Evolutionary conservation across 2,329 filamentous ascomycete genomes (phyloP).

Genomic region (Exutisphaerella laricina): DNA sequence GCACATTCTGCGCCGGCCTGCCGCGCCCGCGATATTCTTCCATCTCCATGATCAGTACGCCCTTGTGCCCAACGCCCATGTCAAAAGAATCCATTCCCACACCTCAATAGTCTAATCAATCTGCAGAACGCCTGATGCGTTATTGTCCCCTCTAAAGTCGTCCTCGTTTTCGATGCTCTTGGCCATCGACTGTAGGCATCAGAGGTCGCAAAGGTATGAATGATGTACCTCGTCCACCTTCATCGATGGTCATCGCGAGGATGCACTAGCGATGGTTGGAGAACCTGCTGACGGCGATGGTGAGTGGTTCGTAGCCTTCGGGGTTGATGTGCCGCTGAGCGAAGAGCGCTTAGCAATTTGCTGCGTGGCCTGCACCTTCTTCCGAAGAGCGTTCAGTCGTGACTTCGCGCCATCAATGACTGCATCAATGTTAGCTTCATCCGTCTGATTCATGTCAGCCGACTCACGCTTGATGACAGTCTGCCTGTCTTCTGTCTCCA

Average conservation of each 20-base stretch:
- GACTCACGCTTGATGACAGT: constrained; percentile 67
- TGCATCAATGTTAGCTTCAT: constrained; percentile 29
- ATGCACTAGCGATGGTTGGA: constrained; percentile 16
- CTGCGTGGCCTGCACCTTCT: constrained; percentile 40
- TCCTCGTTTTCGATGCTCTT: too few species aligned
- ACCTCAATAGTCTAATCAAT: neutral
- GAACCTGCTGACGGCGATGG: constrained; percentile 15
- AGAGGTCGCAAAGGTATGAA: too few species aligned
- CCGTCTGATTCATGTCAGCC: neutral
- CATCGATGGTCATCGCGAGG: constrained; percentile 19
- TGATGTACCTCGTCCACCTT: too few species aligned
- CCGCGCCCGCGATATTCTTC: neutral
- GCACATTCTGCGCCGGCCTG: neutral
- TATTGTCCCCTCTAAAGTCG: constrained; percentile 1
- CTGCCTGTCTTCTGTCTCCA: constrained; percentile 66
- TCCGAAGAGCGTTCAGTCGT: constrained; percentile 40
- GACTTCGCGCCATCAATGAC: constrained; percentile 43
- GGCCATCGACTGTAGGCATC: too few species aligned
- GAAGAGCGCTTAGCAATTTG: constrained; percentile 28
- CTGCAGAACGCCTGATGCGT: neutral
- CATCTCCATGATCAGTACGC: neutral
- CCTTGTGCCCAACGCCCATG: constrained; percentile 2
- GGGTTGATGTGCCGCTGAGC: constrained; percentile 16
- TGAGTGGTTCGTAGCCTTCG: constrained; percentile 16
- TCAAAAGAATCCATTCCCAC: neutral